Base-by-base conservation (phyloP, 441 rosid species). In the Euphorbia schlechtendalii region DNA sequence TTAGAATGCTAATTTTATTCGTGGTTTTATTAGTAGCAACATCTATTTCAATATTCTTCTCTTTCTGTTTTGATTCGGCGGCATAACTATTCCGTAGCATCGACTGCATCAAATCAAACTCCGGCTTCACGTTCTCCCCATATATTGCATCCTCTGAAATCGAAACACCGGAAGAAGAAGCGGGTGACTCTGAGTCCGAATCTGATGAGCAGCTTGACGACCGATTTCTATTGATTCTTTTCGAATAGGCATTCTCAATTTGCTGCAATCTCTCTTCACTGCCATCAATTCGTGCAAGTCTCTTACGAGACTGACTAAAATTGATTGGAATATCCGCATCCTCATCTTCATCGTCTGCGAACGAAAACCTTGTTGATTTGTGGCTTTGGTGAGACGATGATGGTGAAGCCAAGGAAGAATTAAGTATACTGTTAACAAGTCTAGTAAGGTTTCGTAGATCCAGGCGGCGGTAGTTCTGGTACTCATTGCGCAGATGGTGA, bases 111-210 rank as follows among this genome's bases (percentile, higher is more conserved):
- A 90, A 56, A 77, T 90, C 97, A 61, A 81, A 77, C 69, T 78
- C 70, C 8, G 93, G 91, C 76, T 76, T 84, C 72, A 84, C 71
- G 48, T 77, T 73, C 76, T 84, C 75, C 45, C 76, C 74, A 56
- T 83, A 85, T 63, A 91, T 71, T 0, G 81, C 95, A 63, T 86
- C 93, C 69, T 80, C 96, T 0, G 96, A 89, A 15, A 87, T 86
- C 1, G 96, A 87, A 20, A 80, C 80, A 17, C 73, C 74, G 3
- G 67, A 66, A 8, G 76, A 66, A 22, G 61, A 58, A 20, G 76
- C 49, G 11, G 66, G 34, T 0, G 82, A 69, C 0, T 64, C 57
- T 15, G 82, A 76, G 21, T 34, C 20, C 6, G 64, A 64, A 15
- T 28, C 56, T 15, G 58, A 51, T 0, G 72, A 30, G 17, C 71